These are phyloP conservation scores for Candida dendrica DNA, from an alignment of 805 yeast species.

Conservation along the genomic window DNA sequence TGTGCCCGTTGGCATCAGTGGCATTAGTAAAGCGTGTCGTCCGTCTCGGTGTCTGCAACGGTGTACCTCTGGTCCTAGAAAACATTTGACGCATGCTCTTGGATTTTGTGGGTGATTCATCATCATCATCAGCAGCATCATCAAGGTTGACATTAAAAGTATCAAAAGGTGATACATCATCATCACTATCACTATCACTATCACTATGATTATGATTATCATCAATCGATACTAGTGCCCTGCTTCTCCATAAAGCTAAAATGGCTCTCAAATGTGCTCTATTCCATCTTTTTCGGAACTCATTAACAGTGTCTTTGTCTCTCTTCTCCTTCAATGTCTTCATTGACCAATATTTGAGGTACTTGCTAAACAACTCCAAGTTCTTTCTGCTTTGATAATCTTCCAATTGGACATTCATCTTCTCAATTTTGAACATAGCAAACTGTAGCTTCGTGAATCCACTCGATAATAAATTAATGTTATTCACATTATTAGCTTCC, in stretches of 20 bases:
- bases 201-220: too few relatives aligned
- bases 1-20: not conserved
- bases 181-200: not conserved
- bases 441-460: conserved; percentile 20
- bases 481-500: conserved; percentile 19
- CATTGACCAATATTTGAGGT: conserved; percentile 27
- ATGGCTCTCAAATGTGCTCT: conserved; percentile 31
- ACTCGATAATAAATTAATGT: conserved; percentile 15
- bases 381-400: conserved; percentile 18
- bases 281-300: conserved; percentile 30
- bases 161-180: conserved; percentile 3
- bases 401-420: conserved; percentile 11
- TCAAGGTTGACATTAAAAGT: conserved; percentile 8
- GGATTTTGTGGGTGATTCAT: conserved; percentile 17
- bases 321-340: conserved; percentile 24
- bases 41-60: not conserved
- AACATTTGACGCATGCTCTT: not conserved
- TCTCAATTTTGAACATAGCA: conserved; percentile 7
- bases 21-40: not conserved
- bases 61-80: not conserved
- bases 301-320: conserved; percentile 25
- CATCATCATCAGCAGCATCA: conserved; percentile 10
- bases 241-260: conserved; percentile 27
- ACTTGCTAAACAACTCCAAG: conserved; percentile 15
- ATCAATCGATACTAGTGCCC: conserved; percentile 4